phyloP scores from a whole-genome alignment of 1,284 basidiomycete genomes.

The Schizophyllum amplum region DNA sequence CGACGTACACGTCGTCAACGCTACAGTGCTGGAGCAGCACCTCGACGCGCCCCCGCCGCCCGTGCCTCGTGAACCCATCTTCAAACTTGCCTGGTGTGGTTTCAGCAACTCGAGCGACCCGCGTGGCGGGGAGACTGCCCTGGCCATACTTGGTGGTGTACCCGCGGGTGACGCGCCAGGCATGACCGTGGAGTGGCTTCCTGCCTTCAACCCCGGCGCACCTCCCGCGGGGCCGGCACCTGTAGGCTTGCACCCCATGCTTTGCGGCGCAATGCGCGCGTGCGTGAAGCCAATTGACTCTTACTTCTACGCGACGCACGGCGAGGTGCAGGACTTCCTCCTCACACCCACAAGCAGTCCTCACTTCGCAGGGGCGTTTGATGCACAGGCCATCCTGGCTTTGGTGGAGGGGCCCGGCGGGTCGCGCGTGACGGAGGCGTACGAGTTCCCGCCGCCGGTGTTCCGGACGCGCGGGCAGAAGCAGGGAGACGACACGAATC shows the following conservation, averaged over 20 bases:
- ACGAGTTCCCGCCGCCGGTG: slow-evolving; percentile 48
- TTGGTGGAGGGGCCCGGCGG: slow-evolving; percentile 33
- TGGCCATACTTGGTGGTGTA: slow-evolving; percentile 78
- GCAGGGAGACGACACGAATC: slow-evolving; percentile 14
- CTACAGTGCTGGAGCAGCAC: slow-evolving; percentile 34
- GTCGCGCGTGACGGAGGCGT: slow-evolving; percentile 38
- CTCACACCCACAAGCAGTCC: slow-evolving; percentile 67
- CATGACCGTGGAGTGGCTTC: slow-evolving; percentile 64
- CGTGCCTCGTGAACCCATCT: slow-evolving; percentile 66
- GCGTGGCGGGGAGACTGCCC: slow-evolving; percentile 57
- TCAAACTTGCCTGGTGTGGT: slow-evolving; percentile 81
- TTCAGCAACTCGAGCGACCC: slow-evolving; percentile 60
- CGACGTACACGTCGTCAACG: slow-evolving; percentile 46
- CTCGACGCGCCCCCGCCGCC: slow-evolving; percentile 16
- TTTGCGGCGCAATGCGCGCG: slow-evolving; percentile 57
- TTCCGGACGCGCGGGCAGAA: slow-evolving; percentile 21
- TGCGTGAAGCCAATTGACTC: slow-evolving; percentile 51
- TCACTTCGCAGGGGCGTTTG: slow-evolving; percentile 62
- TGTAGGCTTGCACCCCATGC: slow-evolving; percentile 37
- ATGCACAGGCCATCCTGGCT: slow-evolving; percentile 61
- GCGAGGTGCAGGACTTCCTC: slow-evolving; percentile 72
- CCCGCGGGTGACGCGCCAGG: slow-evolving; percentile 49
- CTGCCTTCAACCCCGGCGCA: slow-evolving; percentile 58
- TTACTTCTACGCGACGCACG: slow-evolving; percentile 54
- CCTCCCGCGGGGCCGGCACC: slow-evolving; percentile 26